phyloP scores from a whole-genome alignment of 257 asterid genomes.

The Leonotis leonurus region DNA sequence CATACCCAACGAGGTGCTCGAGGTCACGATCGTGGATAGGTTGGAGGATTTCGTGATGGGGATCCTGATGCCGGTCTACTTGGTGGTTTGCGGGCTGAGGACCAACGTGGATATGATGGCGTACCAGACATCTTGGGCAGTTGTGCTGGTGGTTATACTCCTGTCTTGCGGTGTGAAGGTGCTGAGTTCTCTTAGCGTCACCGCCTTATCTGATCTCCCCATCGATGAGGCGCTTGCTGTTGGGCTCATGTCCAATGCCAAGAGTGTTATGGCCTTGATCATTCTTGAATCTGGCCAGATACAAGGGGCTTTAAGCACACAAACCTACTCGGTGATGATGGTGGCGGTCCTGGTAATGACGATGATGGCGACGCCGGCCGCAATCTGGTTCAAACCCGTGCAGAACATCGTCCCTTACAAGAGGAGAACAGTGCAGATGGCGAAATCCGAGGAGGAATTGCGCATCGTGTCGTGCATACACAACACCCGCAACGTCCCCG shows the following conservation, averaged over 20 bases:
- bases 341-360: conserved; percentile 61
- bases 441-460: conserved; percentile 65
- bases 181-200: conserved; percentile 31
- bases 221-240: conserved; percentile 48
- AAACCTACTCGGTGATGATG: conserved; percentile 61
- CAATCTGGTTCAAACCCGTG: conserved; percentile 34
- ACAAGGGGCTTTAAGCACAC: conserved; percentile 54
- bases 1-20: conserved; percentile 67
- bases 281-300: conserved; percentile 74
- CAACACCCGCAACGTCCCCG: conserved; percentile 41
- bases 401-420: conserved; percentile 46
- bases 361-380: conserved; percentile 47
- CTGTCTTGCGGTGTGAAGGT: conserved; percentile 41
- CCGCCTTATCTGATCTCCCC: conserved; percentile 31
- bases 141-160: conserved; percentile 24
- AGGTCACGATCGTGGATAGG: conserved; percentile 55
- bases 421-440: conserved; percentile 65
- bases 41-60: conserved; percentile 76
- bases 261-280: conserved; percentile 60
- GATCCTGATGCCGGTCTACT: conserved; percentile 72
- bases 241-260: conserved; percentile 63
- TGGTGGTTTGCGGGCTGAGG: conserved; percentile 71
- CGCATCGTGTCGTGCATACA: conserved; percentile 67
- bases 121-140: conserved; percentile 2
- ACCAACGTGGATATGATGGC: conserved; percentile 34